Base-by-base conservation (phyloP, 192 early-diverging fungal species). In the Backusella tuberculispora region DNA sequence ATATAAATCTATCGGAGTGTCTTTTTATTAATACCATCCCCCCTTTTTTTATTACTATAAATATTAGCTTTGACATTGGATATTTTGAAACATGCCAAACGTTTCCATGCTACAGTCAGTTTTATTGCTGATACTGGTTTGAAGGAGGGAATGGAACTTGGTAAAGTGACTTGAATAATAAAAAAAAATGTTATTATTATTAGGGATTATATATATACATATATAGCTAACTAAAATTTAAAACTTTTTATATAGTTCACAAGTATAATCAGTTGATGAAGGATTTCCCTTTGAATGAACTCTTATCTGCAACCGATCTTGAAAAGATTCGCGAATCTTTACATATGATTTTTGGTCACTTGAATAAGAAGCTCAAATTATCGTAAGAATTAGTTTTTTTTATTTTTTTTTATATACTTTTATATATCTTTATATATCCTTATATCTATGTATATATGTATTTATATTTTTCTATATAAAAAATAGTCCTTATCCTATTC, bases 261-360 rank as follows among this genome's bases (percentile, higher is more conserved):
- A 95, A 93, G 74, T 99, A 97, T 89, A 99, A 99, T 79, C 92
- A 92, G 76, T 86, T 99, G 43, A 99, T 99, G 97, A 95, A 94
- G 83, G 98, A 99, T 66, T 99, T 99, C 69, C 98, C 98, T 17
- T 82, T 99, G 48, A 95, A 96, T 81, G 98, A 99, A 80, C 86
- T 99, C 42, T 86, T 99, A 63, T 90, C 98, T 6, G 94, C 97
- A 0, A 96, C 97, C 13, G 98, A 99, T 77, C 86, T 98, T 3
- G 88, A 86, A 10, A 94, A 95, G 72, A 88, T 97, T 66, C 85
- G 88, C 66, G 87, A 92, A 5, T 90, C 95, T 0, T 66, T 99
- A 13, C 73, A 84, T 47, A 81, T 89, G 66, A 95, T 99, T 72
- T 99, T 99, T 88, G 89, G 85, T 15, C 98, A 99, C 84, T 77